These are phyloP conservation scores for Ceratocystiopsis brevicomis DNA, from an alignment of 2,329 filamentous ascomycete species.

Conservation along the genomic window DNA sequence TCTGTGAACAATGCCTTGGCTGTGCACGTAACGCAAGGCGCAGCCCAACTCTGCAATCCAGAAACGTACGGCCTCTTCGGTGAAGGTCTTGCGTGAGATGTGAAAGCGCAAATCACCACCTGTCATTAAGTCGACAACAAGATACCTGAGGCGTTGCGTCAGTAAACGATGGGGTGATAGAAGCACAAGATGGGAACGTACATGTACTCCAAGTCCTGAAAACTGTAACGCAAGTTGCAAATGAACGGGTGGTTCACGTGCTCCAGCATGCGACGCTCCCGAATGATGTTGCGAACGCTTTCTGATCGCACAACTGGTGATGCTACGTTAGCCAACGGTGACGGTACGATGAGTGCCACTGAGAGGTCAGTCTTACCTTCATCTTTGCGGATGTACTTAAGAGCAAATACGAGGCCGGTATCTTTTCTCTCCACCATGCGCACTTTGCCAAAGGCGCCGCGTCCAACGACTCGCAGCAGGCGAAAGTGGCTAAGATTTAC, in stretches of 20 bases:
- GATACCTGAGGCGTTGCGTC: slow-evolving; percentile 45
- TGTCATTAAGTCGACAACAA: slow-evolving; percentile 96
- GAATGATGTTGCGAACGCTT: slow-evolving; percentile 94
- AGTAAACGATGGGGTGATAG: too few relatives aligned
- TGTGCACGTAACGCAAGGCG: slow-evolving; percentile 71
- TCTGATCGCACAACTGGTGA: slow-evolving; percentile 77
- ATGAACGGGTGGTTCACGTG: slow-evolving; percentile 96
- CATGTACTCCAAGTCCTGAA: slow-evolving; percentile 98
- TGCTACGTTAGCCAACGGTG: too few relatives aligned
- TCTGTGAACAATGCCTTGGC: slow-evolving; percentile 73
- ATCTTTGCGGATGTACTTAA: slow-evolving; percentile 98
- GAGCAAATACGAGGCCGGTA: slow-evolving; percentile 76
- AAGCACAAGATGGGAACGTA: slow-evolving; percentile 21
- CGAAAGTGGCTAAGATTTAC: slow-evolving; percentile 97
- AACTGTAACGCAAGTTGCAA: slow-evolving; percentile 95
- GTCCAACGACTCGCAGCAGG: slow-evolving; percentile 82
- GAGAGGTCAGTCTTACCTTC: slow-evolving; percentile 43
- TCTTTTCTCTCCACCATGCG: slow-evolving; percentile 97
- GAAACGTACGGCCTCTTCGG: slow-evolving; percentile 87
- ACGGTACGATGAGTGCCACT: background rate
- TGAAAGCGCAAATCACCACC: slow-evolving; percentile 93
- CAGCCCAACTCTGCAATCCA: slow-evolving; percentile 94
- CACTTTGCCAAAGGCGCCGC: slow-evolving; percentile 96
- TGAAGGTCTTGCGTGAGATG: slow-evolving; percentile 94
- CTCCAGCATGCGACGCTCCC: slow-evolving; percentile 93